phyloP scores from a whole-genome alignment of 2,329 filamentous ascomycete species.

The Cytospora piceicola region DNA sequence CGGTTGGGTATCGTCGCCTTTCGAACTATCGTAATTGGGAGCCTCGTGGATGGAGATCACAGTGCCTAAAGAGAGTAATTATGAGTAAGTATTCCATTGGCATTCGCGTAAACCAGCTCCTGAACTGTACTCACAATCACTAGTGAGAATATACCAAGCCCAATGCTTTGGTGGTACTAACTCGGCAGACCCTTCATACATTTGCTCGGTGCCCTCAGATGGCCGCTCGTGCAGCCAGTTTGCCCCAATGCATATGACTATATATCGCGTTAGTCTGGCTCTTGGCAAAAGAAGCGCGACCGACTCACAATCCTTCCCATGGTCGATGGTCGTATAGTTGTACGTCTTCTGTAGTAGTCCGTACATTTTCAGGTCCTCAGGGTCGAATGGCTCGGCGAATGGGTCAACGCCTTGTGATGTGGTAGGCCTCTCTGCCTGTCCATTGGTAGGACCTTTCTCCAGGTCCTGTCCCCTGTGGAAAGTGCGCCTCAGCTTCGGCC shows the following conservation, averaged over 20 bases:
- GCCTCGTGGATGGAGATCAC: slow-evolving; percentile 72
- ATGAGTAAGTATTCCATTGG: slow-evolving; percentile 23
- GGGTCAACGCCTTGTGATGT: not conserved
- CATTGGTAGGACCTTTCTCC: slow-evolving; percentile 16
- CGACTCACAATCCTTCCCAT: slow-evolving; percentile 63
- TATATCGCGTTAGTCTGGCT: not conserved
- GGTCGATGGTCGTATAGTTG: slow-evolving; percentile 75
- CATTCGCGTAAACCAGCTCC: not conserved
- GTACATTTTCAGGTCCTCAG: slow-evolving; percentile 43
- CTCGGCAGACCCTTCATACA: slow-evolving; percentile 25
- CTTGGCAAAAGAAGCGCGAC: not conserved
- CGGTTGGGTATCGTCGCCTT: slow-evolving; percentile 34
- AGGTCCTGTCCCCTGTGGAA: slow-evolving; percentile 13
- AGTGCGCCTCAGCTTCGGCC: slow-evolving; percentile 8
- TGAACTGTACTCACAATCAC: slow-evolving; percentile 55
- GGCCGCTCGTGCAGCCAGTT: slow-evolving; percentile 61
- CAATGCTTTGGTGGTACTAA: slow-evolving; percentile 54
- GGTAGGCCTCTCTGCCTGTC: not conserved
- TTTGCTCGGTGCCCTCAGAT: not conserved
- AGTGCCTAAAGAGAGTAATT: slow-evolving; percentile 53
- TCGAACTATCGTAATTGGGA: slow-evolving; percentile 41
- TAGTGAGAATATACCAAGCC: slow-evolving; percentile 73
- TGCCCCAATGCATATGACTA: slow-evolving; percentile 72
- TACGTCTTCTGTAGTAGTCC: slow-evolving; percentile 70
- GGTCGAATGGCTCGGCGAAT: not conserved